Evolutionary conservation across 176 grass and related monocot species (phyloP).

Genomic region (Carex littledalei): DNA sequence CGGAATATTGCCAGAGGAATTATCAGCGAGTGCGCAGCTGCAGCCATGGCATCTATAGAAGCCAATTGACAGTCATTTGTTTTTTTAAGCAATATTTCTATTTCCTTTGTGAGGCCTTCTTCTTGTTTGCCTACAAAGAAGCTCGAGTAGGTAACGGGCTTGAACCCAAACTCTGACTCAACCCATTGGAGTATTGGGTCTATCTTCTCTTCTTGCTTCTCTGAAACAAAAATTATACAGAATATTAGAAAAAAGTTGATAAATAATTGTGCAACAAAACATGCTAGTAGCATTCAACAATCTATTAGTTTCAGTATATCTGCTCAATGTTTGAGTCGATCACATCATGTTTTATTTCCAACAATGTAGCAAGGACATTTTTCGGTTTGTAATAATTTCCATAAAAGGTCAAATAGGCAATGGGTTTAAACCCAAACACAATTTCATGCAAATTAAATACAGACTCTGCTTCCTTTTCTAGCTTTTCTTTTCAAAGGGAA

Average conservation of each 20-base stretch:
- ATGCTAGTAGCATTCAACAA: neutral
- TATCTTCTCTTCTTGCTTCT: slow-evolving; percentile 84
- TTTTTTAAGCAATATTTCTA: slow-evolving; percentile 50
- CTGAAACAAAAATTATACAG: slow-evolving; percentile 28
- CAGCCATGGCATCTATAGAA: slow-evolving; percentile 92
- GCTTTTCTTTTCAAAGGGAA: neutral
- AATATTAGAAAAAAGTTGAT: slow-evolving; percentile 9
- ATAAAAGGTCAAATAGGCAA: neutral
- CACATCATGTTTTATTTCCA: neutral
- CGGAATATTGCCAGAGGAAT: slow-evolving; percentile 75
- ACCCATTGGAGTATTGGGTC: slow-evolving; percentile 84
- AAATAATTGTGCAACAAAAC: slow-evolving; percentile 6
- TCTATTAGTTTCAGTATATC: neutral
- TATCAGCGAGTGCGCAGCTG: slow-evolving; percentile 77
- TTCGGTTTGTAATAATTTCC: neutral
- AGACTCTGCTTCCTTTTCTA: neutral
- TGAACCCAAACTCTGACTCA: slow-evolving; percentile 70
- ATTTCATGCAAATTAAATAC: neutral
- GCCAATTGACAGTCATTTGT: slow-evolving; percentile 66
- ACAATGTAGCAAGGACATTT: neutral
- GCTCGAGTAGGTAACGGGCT: slow-evolving; percentile 50
- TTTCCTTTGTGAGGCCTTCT: slow-evolving; percentile 49
- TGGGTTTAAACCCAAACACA: neutral
- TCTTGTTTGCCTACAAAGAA: slow-evolving; percentile 87
- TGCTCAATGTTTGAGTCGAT: neutral